Conservation (phyloP, 140 eudicot genomes). For the Ambrosia hybrid region DNA sequence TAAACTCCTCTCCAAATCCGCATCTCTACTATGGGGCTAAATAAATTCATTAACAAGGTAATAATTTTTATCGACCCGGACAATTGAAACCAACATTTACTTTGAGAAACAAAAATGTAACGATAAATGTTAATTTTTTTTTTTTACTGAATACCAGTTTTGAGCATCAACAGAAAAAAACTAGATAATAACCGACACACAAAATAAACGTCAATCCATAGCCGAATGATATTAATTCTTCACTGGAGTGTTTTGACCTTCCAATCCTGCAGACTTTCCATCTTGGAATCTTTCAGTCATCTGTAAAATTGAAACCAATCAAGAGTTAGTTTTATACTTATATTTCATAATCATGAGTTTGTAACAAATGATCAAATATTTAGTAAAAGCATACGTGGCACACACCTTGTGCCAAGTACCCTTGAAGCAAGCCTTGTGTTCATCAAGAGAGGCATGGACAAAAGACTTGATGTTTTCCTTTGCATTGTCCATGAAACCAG, state of each 20-base stretch:
- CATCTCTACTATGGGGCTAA: constrained; percentile 46
- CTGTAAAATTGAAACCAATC: constrained; percentile 5
- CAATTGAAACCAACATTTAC: background rate
- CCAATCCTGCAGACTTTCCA: constrained; percentile 3
- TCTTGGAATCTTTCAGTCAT: constrained; percentile 15
- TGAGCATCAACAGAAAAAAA: background rate
- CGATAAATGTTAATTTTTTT: background rate
- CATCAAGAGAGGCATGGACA: constrained; percentile 37
- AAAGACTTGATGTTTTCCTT: constrained; percentile 30
- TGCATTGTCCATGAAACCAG: constrained; percentile 29
- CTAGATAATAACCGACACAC: background rate
- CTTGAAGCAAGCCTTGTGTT: constrained; percentile 49
- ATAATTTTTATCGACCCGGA: background rate
- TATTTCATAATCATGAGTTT: background rate
- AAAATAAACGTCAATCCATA: background rate
- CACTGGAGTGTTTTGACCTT: constrained; percentile 9
- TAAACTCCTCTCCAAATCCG: constrained; percentile 42
- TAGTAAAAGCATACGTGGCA: background rate
- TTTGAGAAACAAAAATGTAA: background rate
- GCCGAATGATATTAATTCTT: background rate
- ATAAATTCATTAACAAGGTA: constrained; percentile 1
- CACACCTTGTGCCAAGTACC: constrained; percentile 31
- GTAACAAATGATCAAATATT: background rate
- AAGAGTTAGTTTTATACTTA: background rate
- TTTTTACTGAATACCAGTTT: constrained; percentile 2